These are phyloP conservation scores for Chaetomium sp. DNA, from an alignment of 2,329 filamentous ascomycete species.

Conservation along the genomic window DNA sequence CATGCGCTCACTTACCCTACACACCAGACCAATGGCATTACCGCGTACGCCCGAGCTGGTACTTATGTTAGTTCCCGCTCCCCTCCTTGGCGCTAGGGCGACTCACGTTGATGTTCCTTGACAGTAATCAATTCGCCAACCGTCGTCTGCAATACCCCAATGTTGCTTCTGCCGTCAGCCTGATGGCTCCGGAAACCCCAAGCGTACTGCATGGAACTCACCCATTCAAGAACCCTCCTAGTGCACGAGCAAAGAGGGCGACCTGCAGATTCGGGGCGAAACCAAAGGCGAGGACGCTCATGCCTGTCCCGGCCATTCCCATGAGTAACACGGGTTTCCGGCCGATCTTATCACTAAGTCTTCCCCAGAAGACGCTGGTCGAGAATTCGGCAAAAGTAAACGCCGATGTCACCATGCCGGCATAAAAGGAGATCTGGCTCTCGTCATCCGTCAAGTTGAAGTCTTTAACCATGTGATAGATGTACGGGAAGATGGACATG, in stretches of 20 bases:
- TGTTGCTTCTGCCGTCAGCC: slow-evolving; percentile 63
- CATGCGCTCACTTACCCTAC: slow-evolving; percentile 64
- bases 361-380: slow-evolving; percentile 89
- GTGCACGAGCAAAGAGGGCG: slow-evolving; percentile 81
- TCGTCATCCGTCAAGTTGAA: slow-evolving; percentile 82
- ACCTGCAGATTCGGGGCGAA: slow-evolving; percentile 81
- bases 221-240: slow-evolving; percentile 92
- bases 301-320: slow-evolving; percentile 84
- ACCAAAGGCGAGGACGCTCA: slow-evolving; percentile 92
- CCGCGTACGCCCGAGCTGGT: slow-evolving; percentile 87
- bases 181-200: background rate
- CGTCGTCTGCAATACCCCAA: slow-evolving; percentile 92
- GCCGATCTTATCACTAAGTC: slow-evolving; percentile 86
- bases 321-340: slow-evolving; percentile 89
- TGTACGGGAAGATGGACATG: slow-evolving; percentile 99
- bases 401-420: slow-evolving; percentile 92
- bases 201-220: slow-evolving; percentile 48
- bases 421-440: slow-evolving; percentile 84
- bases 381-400: slow-evolving; percentile 96
- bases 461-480: slow-evolving; percentile 95
- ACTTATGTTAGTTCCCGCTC: slow-evolving; percentile 19
- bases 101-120: slow-evolving; percentile 87
- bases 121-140: slow-evolving; percentile 91
- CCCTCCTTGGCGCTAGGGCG: slow-evolving; percentile 23
- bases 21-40: slow-evolving; percentile 99